These are phyloP conservation scores for Boletus speciosus DNA, from an alignment of 768 basidiomycete genomes.

Conservation along the genomic window DNA sequence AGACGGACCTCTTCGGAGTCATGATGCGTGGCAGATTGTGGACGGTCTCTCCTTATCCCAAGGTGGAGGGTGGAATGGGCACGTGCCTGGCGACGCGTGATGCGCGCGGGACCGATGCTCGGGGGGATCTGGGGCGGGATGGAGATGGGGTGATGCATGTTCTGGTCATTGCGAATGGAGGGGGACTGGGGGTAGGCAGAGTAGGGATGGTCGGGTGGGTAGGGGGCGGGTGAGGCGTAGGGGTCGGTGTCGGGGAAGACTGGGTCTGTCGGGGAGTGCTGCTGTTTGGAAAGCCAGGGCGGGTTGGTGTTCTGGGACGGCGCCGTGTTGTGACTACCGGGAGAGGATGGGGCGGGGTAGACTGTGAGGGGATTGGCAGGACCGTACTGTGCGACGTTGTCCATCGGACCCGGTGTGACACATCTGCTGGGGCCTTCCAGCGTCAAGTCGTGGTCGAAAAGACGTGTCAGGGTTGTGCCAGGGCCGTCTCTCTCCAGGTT, in stretches of 20 bases:
- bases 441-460: conserved; percentile 26
- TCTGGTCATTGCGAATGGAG: conserved; percentile 27
- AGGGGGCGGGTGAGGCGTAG: conserved; percentile 23
- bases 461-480: conserved; percentile 30
- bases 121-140: conserved; percentile 43
- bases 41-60: conserved; percentile 30
- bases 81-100: conserved; percentile 45
- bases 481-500: conserved; percentile 24
- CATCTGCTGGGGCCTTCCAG: conserved; percentile 29
- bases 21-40: conserved; percentile 19
- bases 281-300: conserved; percentile 24
- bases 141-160: conserved; percentile 24
- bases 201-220: conserved; percentile 29
- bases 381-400: conserved; percentile 34
- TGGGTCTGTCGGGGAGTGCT: conserved; percentile 23
- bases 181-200: conserved; percentile 28
- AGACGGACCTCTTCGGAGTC: conserved; percentile 28
- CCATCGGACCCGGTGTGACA: conserved; percentile 35
- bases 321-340: conserved; percentile 26
- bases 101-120: conserved; percentile 52
- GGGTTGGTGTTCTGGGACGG: conserved; percentile 16
- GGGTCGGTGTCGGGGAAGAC: conserved; percentile 38
- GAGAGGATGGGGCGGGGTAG: conserved; percentile 28
- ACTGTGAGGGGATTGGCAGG: conserved; percentile 27
- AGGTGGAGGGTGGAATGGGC: conserved; percentile 33